Base-by-base conservation (phyloP, 2,329 filamentous ascomycete species). In the Nothopassalora personata region DNA sequence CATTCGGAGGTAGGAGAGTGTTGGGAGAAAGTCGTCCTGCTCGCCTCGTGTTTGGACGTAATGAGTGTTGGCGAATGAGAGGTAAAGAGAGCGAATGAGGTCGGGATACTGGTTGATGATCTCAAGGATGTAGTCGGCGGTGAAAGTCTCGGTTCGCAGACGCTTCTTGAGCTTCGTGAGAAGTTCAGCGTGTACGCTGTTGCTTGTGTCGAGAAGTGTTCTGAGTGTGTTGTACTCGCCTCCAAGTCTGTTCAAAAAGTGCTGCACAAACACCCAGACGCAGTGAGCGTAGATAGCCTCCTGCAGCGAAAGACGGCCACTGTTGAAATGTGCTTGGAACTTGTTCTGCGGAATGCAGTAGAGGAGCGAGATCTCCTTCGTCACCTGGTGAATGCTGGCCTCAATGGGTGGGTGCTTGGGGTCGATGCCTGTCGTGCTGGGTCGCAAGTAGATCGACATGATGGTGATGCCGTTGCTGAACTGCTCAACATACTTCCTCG, bases 271-370 rank as follows among this genome's bases (percentile, higher is more conserved):
- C 33, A 97, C 91, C 90, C 93, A 97, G 6, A 95, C 90, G 73
- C 90, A 96, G 78, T 99, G 94, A 30, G 91, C 92, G 73, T 99
- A 99, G 70, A 97, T 91, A 11, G 93, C 92, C 78, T 99, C 94
- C 75, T 99, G 94, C 54, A 99, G 81, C 72, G 92, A 97, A 64
- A 99, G 81, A 67, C 88, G 84, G 53, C 92, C 92, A 15, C 84
- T 86, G 53, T 90, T 89, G 75, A 99, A 99, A 68, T 96, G 85
- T 59, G 82, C 80, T 76, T 97, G 93, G 74, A 99, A 91, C 76
- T 92, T 94, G 82, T 96, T 99, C 75, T 96, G 93, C 13, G 94
- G 94, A 66, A 99, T 89, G 75, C 94, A 99, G 84, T 97, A 99
- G 18, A 99, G 82, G 59, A 99, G 83, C 1, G 94, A 97, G 53